These are phyloP conservation scores for Podospora bellae-mahoneyi DNA, from an alignment of 495 filamentous ascomycete genomes.

Conservation along the genomic window DNA sequence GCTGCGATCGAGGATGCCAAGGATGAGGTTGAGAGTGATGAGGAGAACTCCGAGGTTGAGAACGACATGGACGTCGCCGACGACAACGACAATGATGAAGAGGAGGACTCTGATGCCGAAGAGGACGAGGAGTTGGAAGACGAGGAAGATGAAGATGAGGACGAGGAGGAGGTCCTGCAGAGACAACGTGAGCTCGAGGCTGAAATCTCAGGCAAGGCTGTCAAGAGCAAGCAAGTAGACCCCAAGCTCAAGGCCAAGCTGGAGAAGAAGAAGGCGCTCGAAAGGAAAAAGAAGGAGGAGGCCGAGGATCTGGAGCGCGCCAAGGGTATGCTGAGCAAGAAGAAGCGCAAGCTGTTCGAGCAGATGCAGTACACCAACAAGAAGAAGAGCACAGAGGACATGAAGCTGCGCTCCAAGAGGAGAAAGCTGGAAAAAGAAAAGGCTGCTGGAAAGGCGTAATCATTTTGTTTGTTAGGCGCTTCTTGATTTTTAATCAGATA, in stretches of 20 bases:
- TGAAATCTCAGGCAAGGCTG: slow-evolving; percentile 60
- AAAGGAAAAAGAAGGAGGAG: slow-evolving; percentile 66
- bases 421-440: slow-evolving; percentile 77
- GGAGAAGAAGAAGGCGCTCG: slow-evolving; percentile 63
- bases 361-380: slow-evolving; percentile 90
- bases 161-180: slow-evolving; percentile 46
- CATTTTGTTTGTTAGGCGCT: slow-evolving; percentile 25
- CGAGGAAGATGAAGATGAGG: slow-evolving; percentile 46
- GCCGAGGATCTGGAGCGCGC: slow-evolving; percentile 80
- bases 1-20: slow-evolving; percentile 57
- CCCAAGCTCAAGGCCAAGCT: slow-evolving; percentile 57
- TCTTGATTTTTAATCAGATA: background rate
- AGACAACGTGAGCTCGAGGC: slow-evolving; percentile 89
- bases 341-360: slow-evolving; percentile 85
- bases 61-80: slow-evolving; percentile 43
- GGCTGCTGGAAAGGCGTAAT: slow-evolving; percentile 32
- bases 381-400: slow-evolving; percentile 74
- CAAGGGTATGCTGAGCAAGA: slow-evolving; percentile 90
- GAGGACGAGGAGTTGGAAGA: slow-evolving; percentile 45
- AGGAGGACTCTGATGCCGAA: slow-evolving; percentile 39
- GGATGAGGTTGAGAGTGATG: slow-evolving; percentile 39
- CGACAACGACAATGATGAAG: slow-evolving; percentile 44
- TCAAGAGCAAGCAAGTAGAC: slow-evolving; percentile 43
- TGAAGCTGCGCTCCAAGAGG: slow-evolving; percentile 73
- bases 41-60: slow-evolving; percentile 36